Percentiles rank a stretch among this genome's conserved stretches.
Evolutionary conservation across 2,329 filamentous ascomycete species (phyloP).

Genomic region (Fusarium praegraminearum): DNA sequence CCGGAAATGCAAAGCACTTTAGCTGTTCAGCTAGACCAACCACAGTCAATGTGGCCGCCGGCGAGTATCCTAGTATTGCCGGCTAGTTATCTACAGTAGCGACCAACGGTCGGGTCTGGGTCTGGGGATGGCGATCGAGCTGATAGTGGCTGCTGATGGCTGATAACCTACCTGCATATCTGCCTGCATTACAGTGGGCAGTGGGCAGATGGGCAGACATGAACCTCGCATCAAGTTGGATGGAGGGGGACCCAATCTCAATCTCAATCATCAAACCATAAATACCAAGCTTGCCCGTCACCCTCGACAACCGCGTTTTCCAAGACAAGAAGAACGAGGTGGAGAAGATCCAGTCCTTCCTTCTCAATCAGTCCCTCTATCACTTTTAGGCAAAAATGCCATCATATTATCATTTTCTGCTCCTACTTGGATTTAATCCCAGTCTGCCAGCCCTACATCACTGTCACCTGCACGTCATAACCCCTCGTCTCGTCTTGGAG

Average conservation of each 20-base stretch:
- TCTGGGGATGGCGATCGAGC: constrained; percentile 41
- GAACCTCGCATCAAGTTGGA: constrained; percentile 1
- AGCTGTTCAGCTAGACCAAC: constrained; percentile 19
- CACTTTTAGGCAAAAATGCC: constrained; percentile 14
- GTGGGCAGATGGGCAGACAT: not conserved
- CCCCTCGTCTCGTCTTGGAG: constrained; percentile 15
- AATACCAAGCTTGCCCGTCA: constrained; percentile 39
- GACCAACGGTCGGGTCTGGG: constrained; percentile 37
- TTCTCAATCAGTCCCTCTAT: constrained; percentile 5
- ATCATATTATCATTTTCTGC: constrained; percentile 15
- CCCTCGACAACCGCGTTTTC: constrained; percentile 28
- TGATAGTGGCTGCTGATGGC: constrained; percentile 36
- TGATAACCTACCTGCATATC: constrained; percentile 15
- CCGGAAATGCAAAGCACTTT: constrained; percentile 32
- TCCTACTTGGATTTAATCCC: constrained; percentile 20
- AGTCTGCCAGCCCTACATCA: constrained; percentile 18
- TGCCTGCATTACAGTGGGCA: not conserved
- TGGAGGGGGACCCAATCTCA: constrained; percentile 1
- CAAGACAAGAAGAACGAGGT: constrained; percentile 26
- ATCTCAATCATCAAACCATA: constrained; percentile 24
- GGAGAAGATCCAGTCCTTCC: constrained; percentile 32
- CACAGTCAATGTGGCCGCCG: constrained; percentile 37
- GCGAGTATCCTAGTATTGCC: constrained; percentile 32
- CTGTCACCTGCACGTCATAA: constrained; percentile 42
- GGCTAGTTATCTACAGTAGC: constrained; percentile 41